Conservation (phyloP, 2,329 filamentous ascomycete species). For the Pestalotiopsis fici region DNA sequence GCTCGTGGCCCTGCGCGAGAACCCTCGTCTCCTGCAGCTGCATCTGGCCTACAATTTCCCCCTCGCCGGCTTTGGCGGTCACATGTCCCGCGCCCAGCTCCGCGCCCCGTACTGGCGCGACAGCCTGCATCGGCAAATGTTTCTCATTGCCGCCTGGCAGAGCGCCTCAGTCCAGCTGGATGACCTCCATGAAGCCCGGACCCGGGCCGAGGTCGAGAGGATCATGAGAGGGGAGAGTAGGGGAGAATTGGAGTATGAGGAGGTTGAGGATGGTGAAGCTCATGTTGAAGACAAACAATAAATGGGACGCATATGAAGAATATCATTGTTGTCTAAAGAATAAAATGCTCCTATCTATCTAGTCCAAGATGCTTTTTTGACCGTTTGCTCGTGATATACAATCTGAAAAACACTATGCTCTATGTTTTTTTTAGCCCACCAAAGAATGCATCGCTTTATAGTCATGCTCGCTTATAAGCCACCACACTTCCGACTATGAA, state of each 20-base stretch:
- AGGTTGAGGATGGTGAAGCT: not conserved
- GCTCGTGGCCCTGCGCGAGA: not conserved
- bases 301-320: too few relatives aligned
- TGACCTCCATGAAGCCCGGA: slow-evolving; percentile 19
- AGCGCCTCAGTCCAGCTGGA: slow-evolving; percentile 18
- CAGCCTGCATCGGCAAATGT: slow-evolving; percentile 16
- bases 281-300: not conserved
- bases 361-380: not conserved
- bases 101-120: slow-evolving; percentile 12
- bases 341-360: not conserved
- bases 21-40: not conserved
- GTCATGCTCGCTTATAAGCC: slow-evolving; percentile 23
- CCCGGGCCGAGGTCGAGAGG: slow-evolving; percentile 14
- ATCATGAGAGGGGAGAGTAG: slow-evolving; percentile 16
- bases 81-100: slow-evolving; percentile 11
- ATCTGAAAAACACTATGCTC: not conserved
- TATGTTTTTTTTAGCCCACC: not conserved
- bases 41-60: slow-evolving; percentile 1
- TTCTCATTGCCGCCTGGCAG: slow-evolving; percentile 20
- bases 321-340: not conserved
- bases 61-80: slow-evolving; percentile 11
- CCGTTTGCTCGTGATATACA: not conserved
- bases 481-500: too few relatives aligned
- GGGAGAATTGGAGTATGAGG: slow-evolving; percentile 12
- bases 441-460: not conserved